Conservation (phyloP, 345 rosid genomes). For the Barbarea vulgaris region DNA sequence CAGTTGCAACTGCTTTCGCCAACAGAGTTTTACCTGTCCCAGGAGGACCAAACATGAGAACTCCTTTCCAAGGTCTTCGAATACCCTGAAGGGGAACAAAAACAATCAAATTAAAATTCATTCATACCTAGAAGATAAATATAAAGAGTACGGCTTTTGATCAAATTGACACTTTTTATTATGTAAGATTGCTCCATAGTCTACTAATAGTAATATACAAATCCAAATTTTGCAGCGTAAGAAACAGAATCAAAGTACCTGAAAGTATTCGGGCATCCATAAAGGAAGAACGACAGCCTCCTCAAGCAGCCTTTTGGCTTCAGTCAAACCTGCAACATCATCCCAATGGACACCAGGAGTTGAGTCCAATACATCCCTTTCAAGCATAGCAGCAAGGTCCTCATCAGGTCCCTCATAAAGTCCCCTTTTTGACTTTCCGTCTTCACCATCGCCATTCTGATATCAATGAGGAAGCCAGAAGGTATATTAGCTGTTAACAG, state of each 20-base stretch:
- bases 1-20: slow-evolving; percentile 98
- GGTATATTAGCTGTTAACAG: neutral
- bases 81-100: slow-evolving; percentile 67
- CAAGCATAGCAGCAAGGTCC: slow-evolving; percentile 98
- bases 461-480: slow-evolving; percentile 28
- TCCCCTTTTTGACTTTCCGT: slow-evolving; percentile 78
- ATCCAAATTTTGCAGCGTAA: neutral
- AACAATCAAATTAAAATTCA: neutral
- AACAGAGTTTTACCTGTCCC: slow-evolving; percentile 96
- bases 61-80: slow-evolving; percentile 99
- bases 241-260: slow-evolving; percentile 52
- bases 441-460: slow-evolving; percentile 93
- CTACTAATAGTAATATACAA: slow-evolving; percentile 4
- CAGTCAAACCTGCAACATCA: slow-evolving; percentile 98
- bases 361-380: slow-evolving; percentile 98
- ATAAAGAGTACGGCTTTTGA: neutral
- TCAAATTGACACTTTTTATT: slow-evolving; percentile 14
- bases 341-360: slow-evolving; percentile 99
- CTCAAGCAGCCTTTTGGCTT: slow-evolving; percentile 98
- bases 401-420: slow-evolving; percentile 98
- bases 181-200: neutral
- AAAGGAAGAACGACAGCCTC: slow-evolving; percentile 99
- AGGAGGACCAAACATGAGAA: slow-evolving; percentile 99
- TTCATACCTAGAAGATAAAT: neutral
- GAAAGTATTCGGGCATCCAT: slow-evolving; percentile 99